Conservation (phyloP, 2,329 filamentous ascomycete species). For the Colletotrichum aenigma region DNA sequence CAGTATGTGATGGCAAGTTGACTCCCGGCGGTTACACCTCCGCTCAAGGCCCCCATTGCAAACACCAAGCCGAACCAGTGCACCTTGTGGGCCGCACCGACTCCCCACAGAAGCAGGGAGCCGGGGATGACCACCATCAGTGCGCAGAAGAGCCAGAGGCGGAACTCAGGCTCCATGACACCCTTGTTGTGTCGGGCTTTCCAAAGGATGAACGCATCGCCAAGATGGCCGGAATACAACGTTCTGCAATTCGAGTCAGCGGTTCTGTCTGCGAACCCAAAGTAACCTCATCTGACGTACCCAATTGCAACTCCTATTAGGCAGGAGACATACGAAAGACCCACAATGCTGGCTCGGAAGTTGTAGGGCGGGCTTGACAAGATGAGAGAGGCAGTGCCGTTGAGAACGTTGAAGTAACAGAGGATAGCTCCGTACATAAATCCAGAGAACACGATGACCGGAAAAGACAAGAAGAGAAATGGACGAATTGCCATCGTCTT, state of each 20-base stretch:
- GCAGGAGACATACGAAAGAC: constrained; percentile 41
- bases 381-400: constrained; percentile 45
- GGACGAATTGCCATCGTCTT: not conserved
- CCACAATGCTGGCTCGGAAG: constrained; percentile 42
- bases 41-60: constrained; percentile 40
- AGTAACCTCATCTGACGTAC: not conserved
- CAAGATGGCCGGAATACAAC: constrained; percentile 34
- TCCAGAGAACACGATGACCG: constrained; percentile 45
- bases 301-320: constrained; percentile 31
- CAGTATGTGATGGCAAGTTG: constrained; percentile 42
- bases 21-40: constrained; percentile 36
- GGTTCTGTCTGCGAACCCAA: not conserved
- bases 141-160: constrained; percentile 41
- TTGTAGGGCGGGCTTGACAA: constrained; percentile 40
- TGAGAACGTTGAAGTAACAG: constrained; percentile 48
- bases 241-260: not conserved
- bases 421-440: constrained; percentile 47
- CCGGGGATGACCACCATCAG: constrained; percentile 8
- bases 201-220: constrained; percentile 40
- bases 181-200: constrained; percentile 43
- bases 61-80: constrained; percentile 48
- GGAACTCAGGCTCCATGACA: constrained; percentile 44
- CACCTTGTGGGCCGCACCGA: constrained; percentile 36
- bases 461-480: constrained; percentile 16
- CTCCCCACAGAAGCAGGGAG: constrained; percentile 29